Evolutionary conservation across 1,139 yeast genomes (phyloP).

Genomic region (Yamadazyma sp.): DNA sequence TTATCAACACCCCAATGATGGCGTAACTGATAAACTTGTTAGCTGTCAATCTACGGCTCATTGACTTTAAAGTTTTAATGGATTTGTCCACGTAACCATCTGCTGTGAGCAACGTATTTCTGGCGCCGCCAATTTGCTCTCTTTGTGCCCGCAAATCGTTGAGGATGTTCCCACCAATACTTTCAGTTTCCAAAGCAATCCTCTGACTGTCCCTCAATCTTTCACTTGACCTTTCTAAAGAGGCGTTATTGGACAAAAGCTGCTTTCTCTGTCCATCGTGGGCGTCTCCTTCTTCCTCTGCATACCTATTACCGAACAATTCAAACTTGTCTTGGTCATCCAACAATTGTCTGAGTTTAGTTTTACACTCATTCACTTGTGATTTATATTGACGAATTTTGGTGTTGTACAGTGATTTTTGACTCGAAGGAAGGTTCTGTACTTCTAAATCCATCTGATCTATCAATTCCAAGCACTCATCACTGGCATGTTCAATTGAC

Average conservation of each 20-base stretch:
- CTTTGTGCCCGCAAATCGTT: conserved; percentile 89
- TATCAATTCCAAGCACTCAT: conserved; percentile 67
- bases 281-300: conserved; percentile 27
- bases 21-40: conserved; percentile 91
- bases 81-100: conserved; percentile 92
- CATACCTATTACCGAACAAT: conserved; percentile 61
- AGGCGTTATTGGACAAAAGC: conserved; percentile 72
- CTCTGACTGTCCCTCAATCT: conserved; percentile 86
- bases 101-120: conserved; percentile 84
- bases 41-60: conserved; percentile 95
- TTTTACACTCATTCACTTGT: conserved; percentile 60
- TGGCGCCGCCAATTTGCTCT: conserved; percentile 83
- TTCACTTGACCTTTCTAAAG: conserved; percentile 81
- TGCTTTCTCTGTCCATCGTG: conserved; percentile 79
- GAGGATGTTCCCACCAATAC: conserved; percentile 86
- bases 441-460: conserved; percentile 83
- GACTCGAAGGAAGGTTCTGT: conserved; percentile 72
- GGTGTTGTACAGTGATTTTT: conserved; percentile 67
- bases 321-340: conserved; percentile 68
- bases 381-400: conserved; percentile 66
- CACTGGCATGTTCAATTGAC: conserved; percentile 62
- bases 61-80: conserved; percentile 79
- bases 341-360: conserved; percentile 48
- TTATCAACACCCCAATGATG: conserved; percentile 84
- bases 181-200: conserved; percentile 89